Percentiles rank a stretch among this genome's conserved stretches.
These are phyloP conservation scores for Pichia inconspicua DNA, from an alignment of 1,139 yeast genomes.

Conservation along the genomic window DNA sequence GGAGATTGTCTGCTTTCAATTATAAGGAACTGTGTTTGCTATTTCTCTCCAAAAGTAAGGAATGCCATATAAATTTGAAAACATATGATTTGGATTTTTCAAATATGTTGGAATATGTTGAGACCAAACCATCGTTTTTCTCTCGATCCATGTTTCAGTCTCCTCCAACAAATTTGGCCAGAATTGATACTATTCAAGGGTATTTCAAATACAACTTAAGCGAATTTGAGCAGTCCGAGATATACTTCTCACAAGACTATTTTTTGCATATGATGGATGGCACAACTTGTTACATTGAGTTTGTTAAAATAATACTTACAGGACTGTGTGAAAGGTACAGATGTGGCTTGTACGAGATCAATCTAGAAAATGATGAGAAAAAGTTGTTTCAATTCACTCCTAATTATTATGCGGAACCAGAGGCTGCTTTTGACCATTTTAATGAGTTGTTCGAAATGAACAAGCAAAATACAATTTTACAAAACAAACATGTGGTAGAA, in stretches of 20 bases:
- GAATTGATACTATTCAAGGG: neutral
- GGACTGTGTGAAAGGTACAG: neutral
- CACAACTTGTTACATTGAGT: neutral
- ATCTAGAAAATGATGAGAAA: neutral
- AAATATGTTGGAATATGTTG: neutral
- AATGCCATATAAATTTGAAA: too few relatives aligned
- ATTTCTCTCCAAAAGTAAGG: neutral
- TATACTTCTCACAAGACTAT: constrained; percentile 1
- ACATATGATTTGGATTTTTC: neutral
- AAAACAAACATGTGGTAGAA: neutral
- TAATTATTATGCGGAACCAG: neutral
- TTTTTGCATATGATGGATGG: neutral
- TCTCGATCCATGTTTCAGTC: neutral
- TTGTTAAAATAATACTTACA: neutral
- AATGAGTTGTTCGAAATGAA: neutral
- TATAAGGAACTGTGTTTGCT: neutral
- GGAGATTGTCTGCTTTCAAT: constrained; percentile 6
- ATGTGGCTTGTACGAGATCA: neutral
- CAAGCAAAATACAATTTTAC: neutral
- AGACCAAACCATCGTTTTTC: neutral
- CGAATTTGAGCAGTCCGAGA: neutral
- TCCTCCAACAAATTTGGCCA: neutral
- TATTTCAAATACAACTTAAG: neutral
- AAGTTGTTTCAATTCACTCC: neutral
- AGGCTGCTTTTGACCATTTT: neutral